A percentile compares a stretch with the other conserved stretches of the same genome.
Evolutionary conservation across 1,139 yeast species (phyloP).

Genomic region (Saccharomyces hybrid): DNA sequence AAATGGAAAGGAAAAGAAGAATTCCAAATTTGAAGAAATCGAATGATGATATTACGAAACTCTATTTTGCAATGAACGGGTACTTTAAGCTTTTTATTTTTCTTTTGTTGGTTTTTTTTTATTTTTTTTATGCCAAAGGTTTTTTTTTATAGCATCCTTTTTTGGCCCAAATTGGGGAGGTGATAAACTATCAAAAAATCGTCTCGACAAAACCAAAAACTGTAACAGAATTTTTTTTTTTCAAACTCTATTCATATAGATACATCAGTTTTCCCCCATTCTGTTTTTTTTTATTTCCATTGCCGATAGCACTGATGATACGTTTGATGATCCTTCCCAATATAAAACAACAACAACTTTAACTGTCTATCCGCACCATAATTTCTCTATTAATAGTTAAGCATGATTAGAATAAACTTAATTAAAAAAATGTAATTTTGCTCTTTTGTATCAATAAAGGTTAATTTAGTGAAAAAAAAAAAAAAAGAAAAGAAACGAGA

Average conservation of each 20-base stretch:
- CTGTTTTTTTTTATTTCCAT: neutral
- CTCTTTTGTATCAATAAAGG: neutral
- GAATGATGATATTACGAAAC: constrained; percentile 7
- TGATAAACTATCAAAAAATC: neutral
- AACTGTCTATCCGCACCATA: neutral
- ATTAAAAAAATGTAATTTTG: neutral
- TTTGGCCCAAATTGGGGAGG: neutral
- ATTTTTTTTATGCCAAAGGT: constrained; percentile 4
- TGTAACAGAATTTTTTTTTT: neutral
- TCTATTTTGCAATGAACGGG: neutral
- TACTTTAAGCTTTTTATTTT: neutral
- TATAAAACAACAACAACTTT: neutral
- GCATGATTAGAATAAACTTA: neutral
- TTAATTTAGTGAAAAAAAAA: neutral
- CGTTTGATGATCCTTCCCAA: neutral
- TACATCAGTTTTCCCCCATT: neutral
- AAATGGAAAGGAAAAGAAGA: constrained; percentile 19
- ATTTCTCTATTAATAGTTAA: neutral
- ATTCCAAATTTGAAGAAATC: constrained; percentile 19
- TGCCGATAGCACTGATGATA: neutral
- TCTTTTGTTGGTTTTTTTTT: constrained; percentile 4
- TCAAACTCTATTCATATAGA: constrained; percentile 1
- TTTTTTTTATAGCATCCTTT: neutral
- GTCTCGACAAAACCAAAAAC: neutral
- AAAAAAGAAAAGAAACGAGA: neutral